Evolutionary conservation across 306 rosid species (phyloP), one percentile per base, ranked within the genome.

Genomic region (Canavalia gladiata): DNA sequence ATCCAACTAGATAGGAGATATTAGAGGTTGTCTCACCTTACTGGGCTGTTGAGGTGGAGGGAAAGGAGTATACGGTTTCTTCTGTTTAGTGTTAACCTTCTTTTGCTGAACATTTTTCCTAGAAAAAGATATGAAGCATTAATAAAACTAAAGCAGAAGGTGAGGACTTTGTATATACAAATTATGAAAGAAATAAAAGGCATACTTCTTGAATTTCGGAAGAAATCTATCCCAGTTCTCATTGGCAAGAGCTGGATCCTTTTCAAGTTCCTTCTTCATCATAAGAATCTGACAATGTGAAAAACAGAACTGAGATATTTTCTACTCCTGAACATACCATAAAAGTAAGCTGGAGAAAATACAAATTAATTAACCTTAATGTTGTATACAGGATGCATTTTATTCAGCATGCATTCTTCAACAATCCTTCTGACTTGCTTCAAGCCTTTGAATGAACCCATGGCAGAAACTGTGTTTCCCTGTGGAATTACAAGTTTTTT

Each of bases 201-300:
- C 87, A 4, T 93, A 95, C 99, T 90, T 95, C 71, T 93, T 93
- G 84, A 93, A 95, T 66, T 90, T 93, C 5, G 97, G 97, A 85
- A 93, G 97, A 90, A 95, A 95, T 84, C 99, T 88, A 80, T 93
- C 97, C 99, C 99, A 95, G 71, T 82, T 95, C 86, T 95, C 99
- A 2, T 88, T 31, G 5, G 92, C 95, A 55, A 95, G 91, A 31
- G 91, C 86, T n/a, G 97, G 99, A 87, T 95, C 90, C 84, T 91
- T 95, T 80, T 89, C 99, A 72, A 95, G 99, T 84, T 95, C 99
- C 78, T 89, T 95, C 88, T 70, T 91, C 92, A 91, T 87, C 97
- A 93, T 95, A 72, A 95, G 97, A 83, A 91, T 81, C 97, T 95
- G 77, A 74, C 8, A 41, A 82, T 18, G 28, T 33, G 9, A 66